A percentile compares a stretch with the other conserved stretches of the same genome.
phyloP scores from a whole-genome alignment of 2,329 filamentous ascomycete species.

The Fusarium coffeatum region DNA sequence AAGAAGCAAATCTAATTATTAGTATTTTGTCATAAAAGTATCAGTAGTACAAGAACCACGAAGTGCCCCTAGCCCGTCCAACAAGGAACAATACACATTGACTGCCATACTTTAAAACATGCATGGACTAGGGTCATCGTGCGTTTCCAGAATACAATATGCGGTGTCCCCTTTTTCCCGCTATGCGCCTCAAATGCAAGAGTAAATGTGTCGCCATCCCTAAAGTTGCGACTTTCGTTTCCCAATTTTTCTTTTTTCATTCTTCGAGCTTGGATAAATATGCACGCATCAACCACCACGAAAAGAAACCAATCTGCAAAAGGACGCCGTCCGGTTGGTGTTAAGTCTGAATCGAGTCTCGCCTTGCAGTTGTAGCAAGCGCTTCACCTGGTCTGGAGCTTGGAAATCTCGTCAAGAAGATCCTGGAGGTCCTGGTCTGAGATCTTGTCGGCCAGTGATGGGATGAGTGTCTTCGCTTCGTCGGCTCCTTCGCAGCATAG shows the following conservation, averaged over 20 bases:
- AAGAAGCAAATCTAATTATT: slow-evolving; percentile 24
- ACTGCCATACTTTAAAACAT: slow-evolving; percentile 24
- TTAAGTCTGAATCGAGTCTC: slow-evolving; percentile 1
- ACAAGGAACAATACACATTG: slow-evolving; percentile 20
- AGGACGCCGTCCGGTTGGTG: slow-evolving; percentile 1
- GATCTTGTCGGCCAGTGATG: slow-evolving; percentile 89
- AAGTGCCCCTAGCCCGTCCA: slow-evolving; percentile 23
- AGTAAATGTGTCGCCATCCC: slow-evolving; percentile 15
- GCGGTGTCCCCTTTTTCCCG: slow-evolving; percentile 38
- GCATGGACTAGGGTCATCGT: slow-evolving; percentile 22
- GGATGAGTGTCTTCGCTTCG: slow-evolving; percentile 96
- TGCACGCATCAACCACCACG: slow-evolving; percentile 16
- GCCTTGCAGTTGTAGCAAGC: background rate
- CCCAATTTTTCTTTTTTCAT: slow-evolving; percentile 16
- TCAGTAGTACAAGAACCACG: slow-evolving; percentile 37
- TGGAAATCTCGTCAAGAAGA: slow-evolving; percentile 89
- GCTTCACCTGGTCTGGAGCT: slow-evolving; percentile 66
- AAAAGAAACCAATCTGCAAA: slow-evolving; percentile 26
- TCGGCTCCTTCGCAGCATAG: slow-evolving; percentile 93
- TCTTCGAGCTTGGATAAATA: slow-evolving; percentile 22
- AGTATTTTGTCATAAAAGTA: slow-evolving; percentile 37
- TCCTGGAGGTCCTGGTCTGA: slow-evolving; percentile 88
- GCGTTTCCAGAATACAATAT: slow-evolving; percentile 22
- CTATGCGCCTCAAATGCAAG: slow-evolving; percentile 50
- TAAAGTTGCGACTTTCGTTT: slow-evolving; percentile 6